phyloP scores from a whole-genome alignment of 2,329 filamentous ascomycete genomes.

The Grosmannia clavigera region DNA sequence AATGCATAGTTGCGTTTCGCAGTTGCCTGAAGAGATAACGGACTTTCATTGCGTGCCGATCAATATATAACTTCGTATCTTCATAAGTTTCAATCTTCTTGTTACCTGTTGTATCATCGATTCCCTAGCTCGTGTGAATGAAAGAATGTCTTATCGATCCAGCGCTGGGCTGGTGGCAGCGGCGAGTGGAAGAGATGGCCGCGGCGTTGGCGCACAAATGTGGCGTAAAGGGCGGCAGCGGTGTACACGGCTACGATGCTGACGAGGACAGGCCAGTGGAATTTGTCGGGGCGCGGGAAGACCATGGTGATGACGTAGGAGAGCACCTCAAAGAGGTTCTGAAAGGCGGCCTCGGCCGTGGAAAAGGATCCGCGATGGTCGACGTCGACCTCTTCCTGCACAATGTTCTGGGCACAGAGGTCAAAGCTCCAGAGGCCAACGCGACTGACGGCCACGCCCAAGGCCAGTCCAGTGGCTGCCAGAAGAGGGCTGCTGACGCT shows the following conservation, averaged over 20 bases:
- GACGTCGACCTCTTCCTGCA: slow-evolving; percentile 48
- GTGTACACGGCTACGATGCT: slow-evolving; percentile 39
- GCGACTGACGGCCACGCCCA: slow-evolving; percentile 41
- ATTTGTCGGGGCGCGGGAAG: slow-evolving; percentile 50
- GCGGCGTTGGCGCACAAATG: slow-evolving; percentile 42
- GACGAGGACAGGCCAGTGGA: slow-evolving; percentile 49
- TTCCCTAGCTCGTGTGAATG: not conserved
- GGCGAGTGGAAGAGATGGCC: slow-evolving; percentile 46
- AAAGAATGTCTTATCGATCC: slow-evolving; percentile 9
- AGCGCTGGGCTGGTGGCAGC: slow-evolving; percentile 6
- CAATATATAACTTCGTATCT: too few species aligned
- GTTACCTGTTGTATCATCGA: not conserved
- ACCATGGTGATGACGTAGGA: slow-evolving; percentile 55
- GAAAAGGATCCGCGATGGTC: slow-evolving; percentile 56
- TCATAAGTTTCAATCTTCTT: too few species aligned
- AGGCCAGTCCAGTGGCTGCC: slow-evolving; percentile 35
- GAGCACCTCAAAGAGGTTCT: slow-evolving; percentile 58
- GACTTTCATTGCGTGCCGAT: too few species aligned
- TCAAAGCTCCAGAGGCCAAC: slow-evolving; percentile 52
- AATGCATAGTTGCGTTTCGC: too few species aligned
- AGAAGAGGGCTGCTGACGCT: not conserved
- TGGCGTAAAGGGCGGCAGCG: slow-evolving; percentile 39
- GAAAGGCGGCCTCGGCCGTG: slow-evolving; percentile 51
- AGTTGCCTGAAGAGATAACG: too few species aligned
- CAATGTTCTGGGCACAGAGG: slow-evolving; percentile 44